These are phyloP conservation scores for Lachnellula occidentalis DNA, from an alignment of 2,329 filamentous ascomycete genomes.

Conservation along the genomic window DNA sequence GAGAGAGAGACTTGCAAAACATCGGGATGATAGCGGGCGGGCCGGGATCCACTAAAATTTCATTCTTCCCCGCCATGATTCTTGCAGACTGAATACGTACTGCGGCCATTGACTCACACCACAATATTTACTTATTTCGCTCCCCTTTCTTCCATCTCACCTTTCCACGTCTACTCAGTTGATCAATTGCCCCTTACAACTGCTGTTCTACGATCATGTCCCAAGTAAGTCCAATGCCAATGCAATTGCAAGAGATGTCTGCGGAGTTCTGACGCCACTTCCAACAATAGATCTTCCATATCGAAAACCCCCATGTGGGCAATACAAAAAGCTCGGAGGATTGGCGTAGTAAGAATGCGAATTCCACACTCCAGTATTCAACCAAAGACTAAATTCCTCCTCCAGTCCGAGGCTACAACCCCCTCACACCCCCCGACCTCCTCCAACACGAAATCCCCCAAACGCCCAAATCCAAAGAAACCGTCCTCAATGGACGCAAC, in stretches of 20 bases:
- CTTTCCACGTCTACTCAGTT: not conserved
- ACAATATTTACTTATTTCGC: not conserved
- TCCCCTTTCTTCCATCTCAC: not conserved
- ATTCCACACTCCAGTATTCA: constrained; percentile 5
- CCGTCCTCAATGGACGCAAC: constrained; percentile 55
- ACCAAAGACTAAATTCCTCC: constrained; percentile 21
- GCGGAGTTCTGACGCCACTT: constrained; percentile 14
- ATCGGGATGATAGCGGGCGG: too few relatives aligned
- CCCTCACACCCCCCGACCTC: constrained; percentile 85
- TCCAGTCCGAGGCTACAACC: constrained; percentile 82
- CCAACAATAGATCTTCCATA: constrained; percentile 55
- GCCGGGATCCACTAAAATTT: not conserved
- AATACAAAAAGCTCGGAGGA: constrained; percentile 71
- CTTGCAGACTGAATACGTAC: too few relatives aligned
- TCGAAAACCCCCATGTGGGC: constrained; percentile 73
- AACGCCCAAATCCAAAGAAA: constrained; percentile 37
- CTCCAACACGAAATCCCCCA: constrained; percentile 87
- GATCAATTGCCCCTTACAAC: not conserved
- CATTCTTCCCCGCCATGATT: not conserved
- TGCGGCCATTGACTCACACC: not conserved
- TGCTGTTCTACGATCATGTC: constrained; percentile 7
- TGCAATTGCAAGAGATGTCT: too few relatives aligned
- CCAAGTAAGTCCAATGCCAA: constrained; percentile 10
- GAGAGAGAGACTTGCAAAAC: too few relatives aligned
- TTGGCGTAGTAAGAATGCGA: constrained; percentile 66